Conservation (phyloP, 176 grass and related monocot species). For the Musa troglodytarum region DNA sequence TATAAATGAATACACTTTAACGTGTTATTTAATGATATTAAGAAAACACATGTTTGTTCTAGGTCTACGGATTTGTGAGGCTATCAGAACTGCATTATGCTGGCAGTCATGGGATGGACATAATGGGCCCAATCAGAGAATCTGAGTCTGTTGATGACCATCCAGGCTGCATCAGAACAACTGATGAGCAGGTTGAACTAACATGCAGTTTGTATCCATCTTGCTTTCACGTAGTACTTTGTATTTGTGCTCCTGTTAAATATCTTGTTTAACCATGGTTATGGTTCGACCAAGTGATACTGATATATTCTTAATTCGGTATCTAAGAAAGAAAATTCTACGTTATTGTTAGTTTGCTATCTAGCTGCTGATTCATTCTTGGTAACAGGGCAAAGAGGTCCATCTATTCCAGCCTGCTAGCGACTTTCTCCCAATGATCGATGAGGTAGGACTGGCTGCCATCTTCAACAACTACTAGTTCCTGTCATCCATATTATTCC, state of each 20-base stretch:
- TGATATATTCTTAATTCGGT: no score
- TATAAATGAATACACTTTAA: no score
- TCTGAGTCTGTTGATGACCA: constrained; percentile 16
- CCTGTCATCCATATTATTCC: neutral
- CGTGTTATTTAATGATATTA: neutral
- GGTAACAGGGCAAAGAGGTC: constrained; percentile 40
- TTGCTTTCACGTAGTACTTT: no score
- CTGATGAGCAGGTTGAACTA: constrained; percentile 27
- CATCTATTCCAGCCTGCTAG: constrained; percentile 84
- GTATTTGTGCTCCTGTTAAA: neutral
- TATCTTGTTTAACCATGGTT: neutral
- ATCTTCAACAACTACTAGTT: neutral
- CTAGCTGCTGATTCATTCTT: neutral
- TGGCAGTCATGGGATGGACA: constrained; percentile 99
- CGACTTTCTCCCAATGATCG: constrained; percentile 84
- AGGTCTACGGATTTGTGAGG: constrained; percentile 91
- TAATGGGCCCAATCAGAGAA: constrained; percentile 47
- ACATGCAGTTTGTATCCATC: neutral
- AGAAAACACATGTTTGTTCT: no score
- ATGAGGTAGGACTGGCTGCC: constrained; percentile 46
- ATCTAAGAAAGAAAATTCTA: no score
- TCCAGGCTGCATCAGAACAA: constrained; percentile 8
- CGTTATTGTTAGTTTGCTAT: no score
- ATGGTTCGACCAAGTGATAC: no score
- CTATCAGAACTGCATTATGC: constrained; percentile 84